phyloP scores from a whole-genome alignment of 2,329 filamentous ascomycete genomes.

The Cladobotryum mycophilum region DNA sequence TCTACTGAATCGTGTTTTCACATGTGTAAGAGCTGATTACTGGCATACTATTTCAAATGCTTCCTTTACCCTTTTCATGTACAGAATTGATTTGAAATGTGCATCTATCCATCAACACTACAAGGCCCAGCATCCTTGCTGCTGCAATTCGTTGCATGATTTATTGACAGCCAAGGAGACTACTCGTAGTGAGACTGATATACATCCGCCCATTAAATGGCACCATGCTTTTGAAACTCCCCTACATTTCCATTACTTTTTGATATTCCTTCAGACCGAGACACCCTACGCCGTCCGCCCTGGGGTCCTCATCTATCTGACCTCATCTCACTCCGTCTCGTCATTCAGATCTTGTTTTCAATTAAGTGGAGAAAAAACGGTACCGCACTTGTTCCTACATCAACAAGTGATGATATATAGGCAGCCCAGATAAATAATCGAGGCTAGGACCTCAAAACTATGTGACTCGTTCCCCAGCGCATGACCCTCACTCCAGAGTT shows the following conservation, averaged over 20 bases:
- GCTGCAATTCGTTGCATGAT: too few species aligned
- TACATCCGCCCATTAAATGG: slow-evolving; percentile 9
- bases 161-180: too few species aligned
- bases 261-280: neutral
- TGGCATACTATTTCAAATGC: too few species aligned
- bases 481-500: slow-evolving; percentile 1
- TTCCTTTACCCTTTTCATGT: too few species aligned
- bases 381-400: neutral
- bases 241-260: slow-evolving; percentile 6
- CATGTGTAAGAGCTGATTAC: too few species aligned
- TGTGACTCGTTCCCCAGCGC: neutral
- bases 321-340: neutral
- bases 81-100: too few species aligned
- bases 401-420: neutral
- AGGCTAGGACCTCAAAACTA: neutral
- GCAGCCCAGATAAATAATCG: neutral
- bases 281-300: neutral
- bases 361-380: neutral
- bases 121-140: too few species aligned
- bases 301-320: slow-evolving; percentile 3
- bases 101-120: too few species aligned
- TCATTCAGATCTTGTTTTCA: neutral
- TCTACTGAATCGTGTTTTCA: too few species aligned
- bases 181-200: slow-evolving; percentile 4
- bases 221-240: slow-evolving; percentile 3